These are phyloP conservation scores for Xerocomus spinulosus DNA, from an alignment of 768 basidiomycete genomes.

Conservation along the genomic window DNA sequence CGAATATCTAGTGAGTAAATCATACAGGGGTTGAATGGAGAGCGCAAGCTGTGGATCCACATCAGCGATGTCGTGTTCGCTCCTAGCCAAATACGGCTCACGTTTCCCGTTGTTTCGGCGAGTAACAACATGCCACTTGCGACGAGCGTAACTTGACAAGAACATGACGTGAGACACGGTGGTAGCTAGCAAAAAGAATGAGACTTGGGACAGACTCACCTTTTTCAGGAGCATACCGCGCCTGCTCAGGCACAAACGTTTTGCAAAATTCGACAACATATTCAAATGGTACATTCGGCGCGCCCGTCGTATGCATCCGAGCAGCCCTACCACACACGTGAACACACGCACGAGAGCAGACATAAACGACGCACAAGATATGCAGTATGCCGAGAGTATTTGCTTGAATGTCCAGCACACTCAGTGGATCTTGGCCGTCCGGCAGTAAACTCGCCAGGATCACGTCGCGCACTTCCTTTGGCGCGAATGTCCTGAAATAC, in stretches of 20 bases:
- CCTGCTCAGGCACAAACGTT: conserved; percentile 57
- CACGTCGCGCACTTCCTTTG: conserved; percentile 56
- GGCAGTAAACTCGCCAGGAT: conserved; percentile 51
- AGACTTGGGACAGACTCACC: conserved; percentile 32
- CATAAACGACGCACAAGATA: conserved; percentile 54
- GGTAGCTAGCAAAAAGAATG: no score
- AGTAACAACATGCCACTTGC: conserved; percentile 58
- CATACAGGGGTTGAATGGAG: conserved; percentile 55
- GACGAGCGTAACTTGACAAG: conserved; percentile 52
- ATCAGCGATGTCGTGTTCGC: conserved; percentile 1
- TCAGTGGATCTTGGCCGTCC: conserved; percentile 65
- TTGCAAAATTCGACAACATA: conserved; percentile 56
- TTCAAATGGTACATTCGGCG: conserved; percentile 37
- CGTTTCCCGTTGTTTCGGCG: conserved; percentile 47
- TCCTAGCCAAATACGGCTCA: conserved; percentile 29
- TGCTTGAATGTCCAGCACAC: conserved; percentile 46
- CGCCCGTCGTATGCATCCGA: conserved; percentile 41
- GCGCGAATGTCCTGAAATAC: conserved; percentile 41
- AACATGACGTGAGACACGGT: conserved; percentile 1
- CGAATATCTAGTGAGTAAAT: conserved; percentile 61
- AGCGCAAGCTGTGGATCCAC: conserved; percentile 34
- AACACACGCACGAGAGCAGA: background rate
- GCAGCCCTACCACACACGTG: conserved; percentile 45
- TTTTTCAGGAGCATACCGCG: conserved; percentile 64
- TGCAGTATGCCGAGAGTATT: conserved; percentile 67